phyloP scores from a whole-genome alignment of 169 alveolate species.

The Eimeria necatrix region DNA sequence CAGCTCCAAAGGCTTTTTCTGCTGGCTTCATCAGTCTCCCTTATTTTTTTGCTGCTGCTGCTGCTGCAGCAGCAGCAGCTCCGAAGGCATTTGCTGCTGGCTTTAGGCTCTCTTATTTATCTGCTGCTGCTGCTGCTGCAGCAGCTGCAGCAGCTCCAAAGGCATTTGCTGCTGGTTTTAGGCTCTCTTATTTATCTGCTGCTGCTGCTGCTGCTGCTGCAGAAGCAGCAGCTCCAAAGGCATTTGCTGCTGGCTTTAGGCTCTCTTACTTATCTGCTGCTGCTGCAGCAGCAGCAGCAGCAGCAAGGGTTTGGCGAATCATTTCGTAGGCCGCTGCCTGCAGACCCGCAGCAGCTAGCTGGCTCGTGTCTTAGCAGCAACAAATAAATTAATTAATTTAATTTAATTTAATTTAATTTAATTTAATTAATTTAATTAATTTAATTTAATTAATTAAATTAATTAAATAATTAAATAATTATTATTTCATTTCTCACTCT shows the following conservation, averaged over 20 bases:
- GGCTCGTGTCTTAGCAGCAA: too few species aligned
- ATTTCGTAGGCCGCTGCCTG: neutral
- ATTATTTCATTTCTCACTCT: neutral
- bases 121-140: neutral
- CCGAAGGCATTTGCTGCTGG: neutral
- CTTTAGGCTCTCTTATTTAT: neutral
- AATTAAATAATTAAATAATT: neutral
- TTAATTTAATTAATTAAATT: neutral
- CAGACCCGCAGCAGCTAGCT: neutral
- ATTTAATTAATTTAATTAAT: neutral
- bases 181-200: neutral
- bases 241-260: neutral
- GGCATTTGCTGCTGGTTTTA: neutral
- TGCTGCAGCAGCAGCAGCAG: neutral
- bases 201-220: neutral
- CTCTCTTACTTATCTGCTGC: neutral
- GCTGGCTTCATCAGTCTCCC: neutral
- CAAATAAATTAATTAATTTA: neutral
- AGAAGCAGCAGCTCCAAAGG: neutral
- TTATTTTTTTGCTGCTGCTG: neutral
- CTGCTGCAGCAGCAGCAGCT: neutral
- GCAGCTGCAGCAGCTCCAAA: neutral
- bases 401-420: too few species aligned
- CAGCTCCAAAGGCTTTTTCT: neutral
- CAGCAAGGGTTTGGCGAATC: neutral